A percentile compares a stretch with the other conserved stretches of the same genome.
phyloP scores from a whole-genome alignment of 192 early-diverging fungal species.

The Diversispora epigaea region DNA sequence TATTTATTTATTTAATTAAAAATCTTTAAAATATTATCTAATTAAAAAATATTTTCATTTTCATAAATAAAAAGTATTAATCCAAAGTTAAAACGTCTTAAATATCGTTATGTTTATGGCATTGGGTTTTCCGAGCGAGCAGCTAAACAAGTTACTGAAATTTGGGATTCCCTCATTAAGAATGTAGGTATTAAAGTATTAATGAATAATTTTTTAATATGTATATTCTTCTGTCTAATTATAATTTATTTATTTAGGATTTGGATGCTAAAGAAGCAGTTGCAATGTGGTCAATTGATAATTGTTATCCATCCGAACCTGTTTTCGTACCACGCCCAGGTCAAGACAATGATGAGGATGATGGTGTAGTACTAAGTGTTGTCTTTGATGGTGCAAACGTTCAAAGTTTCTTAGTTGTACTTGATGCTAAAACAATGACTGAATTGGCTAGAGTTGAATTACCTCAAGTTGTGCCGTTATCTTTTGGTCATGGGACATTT shows the following conservation, averaged over 20 bases:
- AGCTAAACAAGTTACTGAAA: constrained; percentile 29
- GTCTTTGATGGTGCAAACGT: constrained; percentile 67
- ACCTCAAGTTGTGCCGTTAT: constrained; percentile 64
- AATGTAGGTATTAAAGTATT: constrained; percentile 37
- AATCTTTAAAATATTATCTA: background rate
- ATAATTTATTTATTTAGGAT: constrained; percentile 34
- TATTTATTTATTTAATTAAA: background rate
- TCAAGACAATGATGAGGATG: constrained; percentile 61
- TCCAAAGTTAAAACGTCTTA: constrained; percentile 33
- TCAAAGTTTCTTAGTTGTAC: constrained; percentile 67
- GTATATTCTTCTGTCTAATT: background rate
- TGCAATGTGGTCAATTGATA: constrained; percentile 38
- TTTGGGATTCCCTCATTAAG: constrained; percentile 51
- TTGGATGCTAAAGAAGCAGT: constrained; percentile 37
- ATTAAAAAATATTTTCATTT: background rate
- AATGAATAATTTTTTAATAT: background rate
- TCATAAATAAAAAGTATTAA: constrained; percentile 33
- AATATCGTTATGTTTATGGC: constrained; percentile 41
- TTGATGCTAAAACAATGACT: constrained; percentile 68
- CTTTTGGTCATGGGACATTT: constrained; percentile 68
- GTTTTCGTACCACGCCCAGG: constrained; percentile 67
- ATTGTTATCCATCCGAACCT: constrained; percentile 79
- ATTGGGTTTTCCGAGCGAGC: constrained; percentile 38
- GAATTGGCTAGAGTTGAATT: constrained; percentile 68
- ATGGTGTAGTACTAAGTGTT: constrained; percentile 72